Base-by-base conservation (phyloP, 805 yeast genomes). In the Suhomyces sp. region DNA sequence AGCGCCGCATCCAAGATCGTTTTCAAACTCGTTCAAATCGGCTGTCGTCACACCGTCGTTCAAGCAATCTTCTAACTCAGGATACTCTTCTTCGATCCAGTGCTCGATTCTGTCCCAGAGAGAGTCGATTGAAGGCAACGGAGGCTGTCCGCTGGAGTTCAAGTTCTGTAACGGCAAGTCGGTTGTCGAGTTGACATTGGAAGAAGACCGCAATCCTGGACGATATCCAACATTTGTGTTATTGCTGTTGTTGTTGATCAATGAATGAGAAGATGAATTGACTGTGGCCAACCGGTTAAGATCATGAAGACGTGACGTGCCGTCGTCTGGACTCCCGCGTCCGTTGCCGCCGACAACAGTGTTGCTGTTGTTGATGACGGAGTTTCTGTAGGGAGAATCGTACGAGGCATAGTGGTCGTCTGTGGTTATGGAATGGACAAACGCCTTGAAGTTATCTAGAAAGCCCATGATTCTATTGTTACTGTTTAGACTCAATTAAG, bases 401-500 rank as follows among this genome's bases (percentile, higher is more conserved):
- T 77, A 81, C 40, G 80, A 75, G 20, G 86, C 86, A 60, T 81
- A 81, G 60, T 81, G 85, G 57, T 81, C 86, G 6, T 76, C 78
- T 3, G 86, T 81, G 6, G 85, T 81, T 40, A 81, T 73, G 24
- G 83, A 78, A 59, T 81, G 68, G 47, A 64, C 57, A 46, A 69
- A 66, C 8, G 61, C 72, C 69, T 62, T 75, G 63, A 56, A 69
- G 35, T 60, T 60, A 49, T 65, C 68, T 53, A 65, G 50, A 17
- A 65, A 51, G 3, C 69, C 69, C 69, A 65, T 65, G 15, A 39
- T n/a, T n/a, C n/a, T n/a, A n/a, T 59, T 21, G 24, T 39, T 12
- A 8, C 15, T 39, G 24, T 17, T 37, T 20, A 39, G 6, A 12
- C 13, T 31, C 15, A 13, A n/a, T n/a, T 31, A 31, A n/a, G 37